phyloP scores from a whole-genome alignment of 768 basidiomycete species.

The Lactarius trivialis region DNA sequence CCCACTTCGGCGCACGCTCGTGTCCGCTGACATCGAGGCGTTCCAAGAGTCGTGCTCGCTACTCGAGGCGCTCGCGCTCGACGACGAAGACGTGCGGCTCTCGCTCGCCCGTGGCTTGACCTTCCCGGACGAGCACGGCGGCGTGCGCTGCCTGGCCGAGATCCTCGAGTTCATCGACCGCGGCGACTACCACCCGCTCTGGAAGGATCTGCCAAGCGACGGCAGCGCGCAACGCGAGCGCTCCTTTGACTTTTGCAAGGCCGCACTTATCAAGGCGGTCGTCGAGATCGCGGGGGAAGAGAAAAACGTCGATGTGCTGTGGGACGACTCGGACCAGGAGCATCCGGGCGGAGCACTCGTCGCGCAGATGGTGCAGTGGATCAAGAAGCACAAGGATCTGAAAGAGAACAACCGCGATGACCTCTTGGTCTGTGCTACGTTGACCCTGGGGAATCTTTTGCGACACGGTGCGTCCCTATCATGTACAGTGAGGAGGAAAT shows the following conservation, averaged over 20 bases:
- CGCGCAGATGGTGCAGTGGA: constrained; percentile 68
- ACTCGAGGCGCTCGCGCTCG: constrained; percentile 71
- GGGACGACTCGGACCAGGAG: constrained; percentile 53
- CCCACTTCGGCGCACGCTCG: constrained; percentile 38
- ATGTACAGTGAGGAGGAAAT: not conserved
- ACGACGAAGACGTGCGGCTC: constrained; percentile 68
- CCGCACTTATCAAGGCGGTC: constrained; percentile 76
- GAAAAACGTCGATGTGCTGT: constrained; percentile 69
- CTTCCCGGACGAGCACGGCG: constrained; percentile 50
- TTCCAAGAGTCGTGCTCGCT: constrained; percentile 70
- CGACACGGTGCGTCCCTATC: constrained; percentile 52
- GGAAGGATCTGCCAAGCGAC: constrained; percentile 46
- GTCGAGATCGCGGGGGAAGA: constrained; percentile 84
- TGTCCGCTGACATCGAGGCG: constrained; percentile 62
- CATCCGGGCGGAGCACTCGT: constrained; percentile 68
- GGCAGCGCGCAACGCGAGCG: constrained; percentile 54
- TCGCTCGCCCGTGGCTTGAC: constrained; percentile 61
- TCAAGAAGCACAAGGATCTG: constrained; percentile 46
- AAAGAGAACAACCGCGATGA: constrained; percentile 52
- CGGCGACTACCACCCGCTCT: constrained; percentile 60
- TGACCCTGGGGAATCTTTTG: constrained; percentile 76
- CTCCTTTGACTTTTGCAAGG: constrained; percentile 75
- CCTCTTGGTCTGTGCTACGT: constrained; percentile 73
- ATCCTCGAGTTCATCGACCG: constrained; percentile 72
- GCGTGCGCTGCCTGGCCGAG: constrained; percentile 50